These are phyloP conservation scores for Flaveria robusta DNA, from an alignment of 129 eudicot genomes.

Conservation along the genomic window DNA sequence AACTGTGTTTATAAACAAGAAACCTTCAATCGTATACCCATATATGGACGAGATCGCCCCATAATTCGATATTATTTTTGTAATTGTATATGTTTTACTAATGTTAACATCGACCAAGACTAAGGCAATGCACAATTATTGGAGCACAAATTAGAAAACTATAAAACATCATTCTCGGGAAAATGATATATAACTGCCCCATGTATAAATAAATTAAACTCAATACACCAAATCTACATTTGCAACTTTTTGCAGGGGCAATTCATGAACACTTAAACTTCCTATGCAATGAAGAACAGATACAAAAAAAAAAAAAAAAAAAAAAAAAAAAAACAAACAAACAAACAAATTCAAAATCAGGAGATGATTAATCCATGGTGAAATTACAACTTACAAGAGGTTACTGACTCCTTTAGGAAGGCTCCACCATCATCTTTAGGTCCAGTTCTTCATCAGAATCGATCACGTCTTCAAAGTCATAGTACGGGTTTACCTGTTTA, in stretches of 20 bases:
- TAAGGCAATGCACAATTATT: not conserved
- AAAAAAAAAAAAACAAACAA: not conserved
- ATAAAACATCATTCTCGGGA: constrained; percentile 21
- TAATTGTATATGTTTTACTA: too few species aligned
- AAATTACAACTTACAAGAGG: constrained; percentile 12
- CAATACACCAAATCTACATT: constrained; percentile 33
- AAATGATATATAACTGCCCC: constrained; percentile 31
- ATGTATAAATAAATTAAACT: not conserved
- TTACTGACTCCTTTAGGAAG: constrained; percentile 37
- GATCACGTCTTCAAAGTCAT: constrained; percentile 76
- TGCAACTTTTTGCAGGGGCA: constrained; percentile 32
- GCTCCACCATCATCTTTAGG: constrained; percentile 62
- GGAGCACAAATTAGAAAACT: constrained; percentile 15
- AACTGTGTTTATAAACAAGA: too few species aligned
- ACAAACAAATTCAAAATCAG: not conserved
- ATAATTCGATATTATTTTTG: too few species aligned
- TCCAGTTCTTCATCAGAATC: constrained; percentile 97
- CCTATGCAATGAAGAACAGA: constrained; percentile 27
- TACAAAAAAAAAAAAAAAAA: not conserved
- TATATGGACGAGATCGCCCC: too few species aligned
- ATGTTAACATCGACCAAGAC: not conserved
- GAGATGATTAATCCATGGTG: constrained; percentile 1
- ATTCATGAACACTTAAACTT: constrained; percentile 21
- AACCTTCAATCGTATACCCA: too few species aligned
- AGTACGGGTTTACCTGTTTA: constrained; percentile 82